A percentile compares a stretch with the other conserved stretches of the same genome.
phyloP scores from a whole-genome alignment of 768 basidiomycete species.

The Tulasnella calospora region DNA sequence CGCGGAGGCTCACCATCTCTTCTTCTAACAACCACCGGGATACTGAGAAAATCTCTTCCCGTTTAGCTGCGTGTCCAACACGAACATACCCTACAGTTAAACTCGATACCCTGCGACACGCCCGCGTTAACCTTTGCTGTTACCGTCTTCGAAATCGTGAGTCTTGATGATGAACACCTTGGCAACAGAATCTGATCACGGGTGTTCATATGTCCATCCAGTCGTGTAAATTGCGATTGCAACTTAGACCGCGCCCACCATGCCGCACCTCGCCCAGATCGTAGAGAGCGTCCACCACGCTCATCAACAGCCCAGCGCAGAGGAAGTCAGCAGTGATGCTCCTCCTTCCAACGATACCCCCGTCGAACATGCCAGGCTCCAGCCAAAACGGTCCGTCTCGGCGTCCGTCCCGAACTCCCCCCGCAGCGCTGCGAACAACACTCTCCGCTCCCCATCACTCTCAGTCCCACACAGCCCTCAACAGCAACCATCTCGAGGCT shows the following conservation, averaged over 20 bases:
- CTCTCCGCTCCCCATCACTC: background rate
- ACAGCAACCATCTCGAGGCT: background rate
- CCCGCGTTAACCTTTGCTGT: background rate
- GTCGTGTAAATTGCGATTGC: background rate
- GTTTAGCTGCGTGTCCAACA: background rate
- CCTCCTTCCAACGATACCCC: background rate
- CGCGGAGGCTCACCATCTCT: background rate
- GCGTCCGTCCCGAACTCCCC: slow-evolving; percentile 6
- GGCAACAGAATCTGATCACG: background rate
- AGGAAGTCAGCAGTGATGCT: background rate
- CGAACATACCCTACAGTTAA: background rate
- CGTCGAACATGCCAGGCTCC: background rate
- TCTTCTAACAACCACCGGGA: background rate
- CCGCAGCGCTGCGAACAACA: background rate
- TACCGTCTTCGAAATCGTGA: background rate
- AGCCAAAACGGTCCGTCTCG: background rate
- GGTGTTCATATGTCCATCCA: background rate
- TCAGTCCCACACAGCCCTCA: slow-evolving; percentile 2
- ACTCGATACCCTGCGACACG: background rate
- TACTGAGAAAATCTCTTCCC: background rate
- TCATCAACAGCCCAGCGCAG: background rate
- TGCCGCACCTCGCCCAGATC: slow-evolving; percentile 13
- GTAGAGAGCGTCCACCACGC: background rate
- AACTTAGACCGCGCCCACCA: background rate
- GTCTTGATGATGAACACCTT: background rate